A percentile compares a stretch with the other conserved stretches of the same genome.
Conservation (phyloP, 2,329 filamentous ascomycete genomes). For the Ascochyta fabae region DNA sequence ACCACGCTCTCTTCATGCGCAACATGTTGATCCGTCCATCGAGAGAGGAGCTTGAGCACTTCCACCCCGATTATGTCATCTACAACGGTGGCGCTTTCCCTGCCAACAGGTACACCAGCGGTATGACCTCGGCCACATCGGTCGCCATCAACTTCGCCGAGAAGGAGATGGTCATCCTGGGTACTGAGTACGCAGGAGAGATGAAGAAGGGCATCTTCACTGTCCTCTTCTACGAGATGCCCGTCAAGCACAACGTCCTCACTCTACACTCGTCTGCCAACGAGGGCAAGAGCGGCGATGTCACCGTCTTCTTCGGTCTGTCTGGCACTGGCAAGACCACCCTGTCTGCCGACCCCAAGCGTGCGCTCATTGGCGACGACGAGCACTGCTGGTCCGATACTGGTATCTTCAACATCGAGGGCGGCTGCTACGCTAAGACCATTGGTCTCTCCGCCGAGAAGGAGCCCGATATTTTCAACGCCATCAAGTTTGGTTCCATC, state of each 20-base stretch:
- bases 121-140: conserved; percentile 98
- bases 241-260: conserved; percentile 98
- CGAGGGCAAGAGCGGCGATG: conserved; percentile 91
- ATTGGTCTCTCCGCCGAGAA: conserved; percentile 97
- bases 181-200: conserved; percentile 91
- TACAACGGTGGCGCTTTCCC: conserved; percentile 99
- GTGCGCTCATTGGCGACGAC: conserved; percentile 94
- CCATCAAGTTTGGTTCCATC: conserved; percentile 95
- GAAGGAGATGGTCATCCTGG: conserved; percentile 99
- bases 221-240: conserved; percentile 99
- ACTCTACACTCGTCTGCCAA: conserved; percentile 99
- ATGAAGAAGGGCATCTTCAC: conserved; percentile 80
- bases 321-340: conserved; percentile 99
- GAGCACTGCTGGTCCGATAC: conserved; percentile 99
- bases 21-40: conserved; percentile 99
- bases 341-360: conserved; percentile 94
- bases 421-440: conserved; percentile 98
- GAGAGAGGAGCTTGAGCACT: conserved; percentile 90
- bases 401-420: conserved; percentile 99
- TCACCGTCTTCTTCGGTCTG: conserved; percentile 98
- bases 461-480: conserved; percentile 96
- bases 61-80: conserved; percentile 99
- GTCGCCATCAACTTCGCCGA: conserved; percentile 99
- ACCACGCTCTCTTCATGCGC: conserved; percentile 99
- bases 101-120: conserved; percentile 95